Evolutionary conservation across 257 asterid species (phyloP).

Genomic region (Vinca minor): DNA sequence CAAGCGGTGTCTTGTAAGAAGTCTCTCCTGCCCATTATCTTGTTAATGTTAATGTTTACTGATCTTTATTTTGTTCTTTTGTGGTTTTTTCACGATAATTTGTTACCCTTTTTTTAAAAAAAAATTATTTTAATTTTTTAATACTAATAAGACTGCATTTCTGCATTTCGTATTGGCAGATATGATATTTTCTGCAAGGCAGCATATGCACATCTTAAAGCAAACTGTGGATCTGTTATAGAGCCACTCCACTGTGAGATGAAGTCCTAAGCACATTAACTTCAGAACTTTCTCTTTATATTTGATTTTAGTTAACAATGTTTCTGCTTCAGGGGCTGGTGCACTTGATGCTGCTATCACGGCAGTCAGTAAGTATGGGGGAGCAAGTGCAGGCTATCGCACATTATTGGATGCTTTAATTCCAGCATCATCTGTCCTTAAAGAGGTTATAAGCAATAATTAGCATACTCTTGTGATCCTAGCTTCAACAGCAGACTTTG

Average conservation of each 20-base stretch:
- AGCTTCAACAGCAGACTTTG: conserved; percentile 10
- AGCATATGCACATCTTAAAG: conserved; percentile 69
- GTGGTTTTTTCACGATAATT: neutral
- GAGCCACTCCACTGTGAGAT: conserved; percentile 65
- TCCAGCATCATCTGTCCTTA: conserved; percentile 71
- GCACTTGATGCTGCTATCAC: conserved; percentile 85
- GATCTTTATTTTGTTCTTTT: neutral
- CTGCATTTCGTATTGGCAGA: conserved; percentile 32
- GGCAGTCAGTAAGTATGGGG: conserved; percentile 92
- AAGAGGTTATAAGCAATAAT: conserved; percentile 47
- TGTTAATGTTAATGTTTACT: neutral
- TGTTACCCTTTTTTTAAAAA: neutral
- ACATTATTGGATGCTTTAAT: conserved; percentile 87
- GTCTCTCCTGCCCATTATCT: conserved; percentile 11
- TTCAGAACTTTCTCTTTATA: conserved; percentile 14
- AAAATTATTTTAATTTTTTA: no score
- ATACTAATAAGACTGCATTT: conserved; percentile 6
- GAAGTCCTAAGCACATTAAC: conserved; percentile 10
- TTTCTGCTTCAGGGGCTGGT: conserved; percentile 67
- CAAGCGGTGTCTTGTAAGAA: conserved; percentile 82
- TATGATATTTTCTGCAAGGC: conserved; percentile 84
- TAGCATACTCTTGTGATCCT: conserved; percentile 4
- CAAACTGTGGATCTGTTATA: conserved; percentile 30
- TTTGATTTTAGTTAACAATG: conserved; percentile 1
- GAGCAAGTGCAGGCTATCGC: conserved; percentile 90